Evolutionary conservation across 2,329 filamentous ascomycete species (phyloP).

Genomic region (Hymenoscyphus albidus): DNA sequence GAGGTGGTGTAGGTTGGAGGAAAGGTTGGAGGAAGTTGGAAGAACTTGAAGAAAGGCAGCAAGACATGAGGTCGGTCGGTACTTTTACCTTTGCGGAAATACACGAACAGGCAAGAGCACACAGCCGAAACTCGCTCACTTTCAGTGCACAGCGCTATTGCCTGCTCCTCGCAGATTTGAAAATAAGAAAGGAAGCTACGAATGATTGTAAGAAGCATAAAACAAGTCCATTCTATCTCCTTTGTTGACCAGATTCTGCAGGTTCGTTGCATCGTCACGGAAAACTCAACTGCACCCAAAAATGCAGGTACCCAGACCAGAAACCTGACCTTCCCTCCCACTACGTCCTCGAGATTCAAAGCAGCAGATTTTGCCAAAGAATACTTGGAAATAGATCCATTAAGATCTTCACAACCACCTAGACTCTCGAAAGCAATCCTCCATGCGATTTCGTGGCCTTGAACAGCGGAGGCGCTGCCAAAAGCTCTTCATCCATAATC

Average conservation of each 20-base stretch:
- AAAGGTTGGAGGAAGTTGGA: background rate
- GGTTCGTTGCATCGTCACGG: background rate
- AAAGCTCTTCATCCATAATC: constrained; percentile 26
- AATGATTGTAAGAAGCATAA: background rate
- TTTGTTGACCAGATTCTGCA: background rate
- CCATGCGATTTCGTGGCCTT: constrained; percentile 29
- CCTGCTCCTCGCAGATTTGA: background rate
- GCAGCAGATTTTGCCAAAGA: background rate
- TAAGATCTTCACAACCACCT: background rate
- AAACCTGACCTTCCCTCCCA: background rate
- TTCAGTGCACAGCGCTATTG: background rate
- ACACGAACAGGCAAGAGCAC: background rate
- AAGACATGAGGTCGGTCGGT: too few relatives aligned
- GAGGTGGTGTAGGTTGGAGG: background rate
- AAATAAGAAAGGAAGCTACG: background rate
- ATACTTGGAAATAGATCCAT: background rate
- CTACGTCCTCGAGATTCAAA: background rate
- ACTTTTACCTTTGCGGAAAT: background rate
- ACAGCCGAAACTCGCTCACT: background rate
- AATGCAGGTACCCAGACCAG: background rate
- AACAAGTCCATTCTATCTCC: background rate
- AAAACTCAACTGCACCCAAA: background rate
- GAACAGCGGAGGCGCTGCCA: constrained; percentile 24
- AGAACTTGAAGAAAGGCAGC: background rate
- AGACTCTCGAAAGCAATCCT: constrained; percentile 29